Evolutionary conservation across 2,329 filamentous ascomycete species (phyloP).

Genomic region (Alternaria sp.): DNA sequence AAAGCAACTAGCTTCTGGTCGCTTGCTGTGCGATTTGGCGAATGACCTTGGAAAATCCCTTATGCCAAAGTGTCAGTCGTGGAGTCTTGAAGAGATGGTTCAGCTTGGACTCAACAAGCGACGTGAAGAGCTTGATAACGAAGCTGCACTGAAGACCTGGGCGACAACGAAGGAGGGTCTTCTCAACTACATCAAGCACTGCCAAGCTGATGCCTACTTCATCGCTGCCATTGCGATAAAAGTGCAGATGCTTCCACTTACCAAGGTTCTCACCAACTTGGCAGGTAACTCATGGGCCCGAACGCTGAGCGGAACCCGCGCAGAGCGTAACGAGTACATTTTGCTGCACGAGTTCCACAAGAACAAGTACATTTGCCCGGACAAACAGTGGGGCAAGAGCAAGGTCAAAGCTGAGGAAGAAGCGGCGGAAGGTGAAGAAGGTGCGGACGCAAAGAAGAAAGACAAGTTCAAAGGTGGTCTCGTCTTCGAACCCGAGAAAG

Average conservation of each 20-base stretch:
- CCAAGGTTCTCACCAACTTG: slow-evolving; percentile 94
- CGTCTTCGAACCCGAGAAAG: slow-evolving; percentile 97
- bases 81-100: slow-evolving; percentile 98
- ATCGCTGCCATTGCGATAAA: slow-evolving; percentile 89
- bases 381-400: slow-evolving; percentile 85
- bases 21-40: slow-evolving; percentile 89
- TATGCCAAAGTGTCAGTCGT: slow-evolving; percentile 97
- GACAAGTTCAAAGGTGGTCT: slow-evolving; percentile 99
- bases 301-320: slow-evolving; percentile 92
- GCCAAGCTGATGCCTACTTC: slow-evolving; percentile 95
- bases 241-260: slow-evolving; percentile 90
- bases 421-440: slow-evolving; percentile 72
- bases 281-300: slow-evolving; percentile 98
- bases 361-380: slow-evolving; percentile 97
- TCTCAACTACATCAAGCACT: slow-evolving; percentile 92
- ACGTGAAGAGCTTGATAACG: slow-evolving; percentile 87
- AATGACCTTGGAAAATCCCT: slow-evolving; percentile 97
- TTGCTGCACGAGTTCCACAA: slow-evolving; percentile 94
- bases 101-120: slow-evolving; percentile 82
- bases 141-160: slow-evolving; percentile 86
- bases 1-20: slow-evolving; percentile 85
- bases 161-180: slow-evolving; percentile 83
- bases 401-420: slow-evolving; percentile 79
- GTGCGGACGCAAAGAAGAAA: slow-evolving; percentile 86
- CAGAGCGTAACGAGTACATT: slow-evolving; percentile 99